Evolutionary conservation across 1,139 yeast species (phyloP).

Genomic region (Geotrichum fermentans): DNA sequence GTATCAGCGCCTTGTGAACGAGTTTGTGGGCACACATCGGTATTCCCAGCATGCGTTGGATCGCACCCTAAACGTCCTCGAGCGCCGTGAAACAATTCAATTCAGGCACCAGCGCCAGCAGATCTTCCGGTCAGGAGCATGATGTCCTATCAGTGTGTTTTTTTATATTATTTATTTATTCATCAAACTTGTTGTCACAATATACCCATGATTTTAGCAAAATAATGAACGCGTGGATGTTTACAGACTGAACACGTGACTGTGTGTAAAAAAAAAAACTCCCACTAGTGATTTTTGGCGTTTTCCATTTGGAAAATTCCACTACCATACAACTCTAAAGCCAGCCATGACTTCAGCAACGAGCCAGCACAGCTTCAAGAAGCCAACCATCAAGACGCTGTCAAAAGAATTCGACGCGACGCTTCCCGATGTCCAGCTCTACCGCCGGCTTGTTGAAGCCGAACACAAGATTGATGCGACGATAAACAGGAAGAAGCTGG

Average conservation of each 20-base stretch:
- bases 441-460: constrained; percentile 66
- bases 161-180: background rate
- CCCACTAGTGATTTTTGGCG: too few species aligned
- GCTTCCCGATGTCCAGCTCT: constrained; percentile 70
- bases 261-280: background rate
- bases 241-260: constrained; percentile 1
- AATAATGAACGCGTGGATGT: background rate
- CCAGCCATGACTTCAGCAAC: background rate
- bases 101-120: constrained; percentile 86
- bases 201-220: background rate
- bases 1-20: constrained; percentile 74
- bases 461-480: constrained; percentile 78
- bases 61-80: constrained; percentile 74
- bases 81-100: constrained; percentile 79
- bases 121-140: constrained; percentile 75
- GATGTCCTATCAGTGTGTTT: constrained; percentile 17
- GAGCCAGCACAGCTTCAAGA: constrained; percentile 22
- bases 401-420: constrained; percentile 56
- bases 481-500: constrained; percentile 76
- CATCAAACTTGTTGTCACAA: too few species aligned
- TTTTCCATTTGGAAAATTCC: background rate
- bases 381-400: constrained; percentile 70
- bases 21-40: constrained; percentile 57
- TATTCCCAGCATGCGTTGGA: constrained; percentile 62
- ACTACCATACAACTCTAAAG: background rate